These are phyloP conservation scores for Effrenium voratum DNA, from an alignment of 73 alveolate genomes.

Conservation along the genomic window DNA sequence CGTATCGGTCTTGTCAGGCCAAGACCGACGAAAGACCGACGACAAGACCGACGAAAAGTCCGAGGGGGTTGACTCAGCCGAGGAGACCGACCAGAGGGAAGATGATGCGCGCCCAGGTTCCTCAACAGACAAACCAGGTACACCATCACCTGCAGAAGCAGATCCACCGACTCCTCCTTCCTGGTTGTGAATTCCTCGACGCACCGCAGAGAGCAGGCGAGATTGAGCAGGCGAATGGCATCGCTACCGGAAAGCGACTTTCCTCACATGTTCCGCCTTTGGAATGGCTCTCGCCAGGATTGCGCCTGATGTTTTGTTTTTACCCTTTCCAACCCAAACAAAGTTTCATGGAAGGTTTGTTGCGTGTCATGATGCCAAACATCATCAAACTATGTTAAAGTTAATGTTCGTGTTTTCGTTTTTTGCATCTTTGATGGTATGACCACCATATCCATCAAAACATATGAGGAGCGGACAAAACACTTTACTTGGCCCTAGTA, in stretches of 20 bases:
- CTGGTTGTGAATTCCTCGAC: background rate
- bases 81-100: background rate
- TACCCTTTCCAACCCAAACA: no score
- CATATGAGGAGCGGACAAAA: no score
- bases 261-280: background rate
- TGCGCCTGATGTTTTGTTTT: background rate
- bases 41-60: background rate
- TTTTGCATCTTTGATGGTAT: no score
- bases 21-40: background rate
- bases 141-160: background rate
- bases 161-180: background rate
- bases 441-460: no score
- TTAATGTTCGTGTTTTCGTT: no score
- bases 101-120: background rate
- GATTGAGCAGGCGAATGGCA: background rate
- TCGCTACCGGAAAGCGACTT: background rate
- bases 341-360: no score
- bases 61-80: background rate
- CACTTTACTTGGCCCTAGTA: no score
- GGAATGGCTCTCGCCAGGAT: conserved; percentile 12
- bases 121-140: background rate
- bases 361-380: no score
- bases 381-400: no score
- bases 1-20: background rate
- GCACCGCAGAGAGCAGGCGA: conserved; percentile 4